phyloP scores from a whole-genome alignment of 208 protist species.

The Wallacemonas collosoma region DNA sequence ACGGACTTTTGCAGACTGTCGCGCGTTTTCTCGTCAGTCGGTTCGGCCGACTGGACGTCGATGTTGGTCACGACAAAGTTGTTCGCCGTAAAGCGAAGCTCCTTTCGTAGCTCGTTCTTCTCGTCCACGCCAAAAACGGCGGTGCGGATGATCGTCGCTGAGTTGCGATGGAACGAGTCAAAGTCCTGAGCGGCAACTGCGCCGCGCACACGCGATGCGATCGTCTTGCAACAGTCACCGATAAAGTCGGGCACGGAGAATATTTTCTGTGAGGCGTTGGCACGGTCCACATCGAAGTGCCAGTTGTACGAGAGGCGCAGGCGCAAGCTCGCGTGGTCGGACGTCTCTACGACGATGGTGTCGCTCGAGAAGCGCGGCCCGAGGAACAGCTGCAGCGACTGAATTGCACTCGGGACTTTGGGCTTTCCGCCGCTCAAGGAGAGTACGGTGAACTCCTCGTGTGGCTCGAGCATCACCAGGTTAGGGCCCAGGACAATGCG shows the following conservation, averaged over 20 bases:
- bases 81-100: slow-evolving; percentile 89
- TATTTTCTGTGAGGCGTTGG: slow-evolving; percentile 51
- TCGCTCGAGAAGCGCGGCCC: slow-evolving; percentile 96
- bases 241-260: slow-evolving; percentile 97
- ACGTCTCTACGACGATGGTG: slow-evolving; percentile 95
- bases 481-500: slow-evolving; percentile 94
- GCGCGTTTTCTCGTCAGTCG: slow-evolving; percentile 93
- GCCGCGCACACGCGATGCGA: slow-evolving; percentile 94
- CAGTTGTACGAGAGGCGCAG: slow-evolving; percentile 97
- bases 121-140: slow-evolving; percentile 93
- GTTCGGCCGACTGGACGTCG: slow-evolving; percentile 94
- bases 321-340: slow-evolving; percentile 94
- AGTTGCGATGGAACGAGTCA: slow-evolving; percentile 97
- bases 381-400: slow-evolving; percentile 92
- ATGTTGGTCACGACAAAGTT: slow-evolving; percentile 95
- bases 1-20: slow-evolving; percentile 97
- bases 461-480: slow-evolving; percentile 94
- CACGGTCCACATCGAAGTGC: slow-evolving; percentile 89
- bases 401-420: slow-evolving; percentile 93
- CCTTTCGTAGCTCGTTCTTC: slow-evolving; percentile 14
- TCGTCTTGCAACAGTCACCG: slow-evolving; percentile 97
- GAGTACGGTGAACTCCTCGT: slow-evolving; percentile 97
- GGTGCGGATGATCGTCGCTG: slow-evolving; percentile 93
- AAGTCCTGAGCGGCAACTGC: slow-evolving; percentile 94
- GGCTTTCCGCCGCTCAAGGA: slow-evolving; percentile 93